Evolutionary conservation across 2,329 filamentous ascomycete genomes (phyloP), one percentile per base, ranked within the genome.

Genomic region (Pestalotiopsis sp.): DNA sequence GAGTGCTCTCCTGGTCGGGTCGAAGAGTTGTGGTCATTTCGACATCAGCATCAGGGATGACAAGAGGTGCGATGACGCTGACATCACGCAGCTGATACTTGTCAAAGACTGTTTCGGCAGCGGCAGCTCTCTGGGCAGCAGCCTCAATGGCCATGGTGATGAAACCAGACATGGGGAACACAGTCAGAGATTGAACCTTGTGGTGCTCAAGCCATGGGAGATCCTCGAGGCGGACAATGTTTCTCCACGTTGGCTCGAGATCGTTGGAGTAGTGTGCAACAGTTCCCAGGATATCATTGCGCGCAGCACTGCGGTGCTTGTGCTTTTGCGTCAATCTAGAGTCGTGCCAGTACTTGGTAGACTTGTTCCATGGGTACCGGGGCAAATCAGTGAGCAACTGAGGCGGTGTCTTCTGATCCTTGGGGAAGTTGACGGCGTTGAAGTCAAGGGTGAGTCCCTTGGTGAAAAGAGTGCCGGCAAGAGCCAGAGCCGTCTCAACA

Each of bases 141-240:
- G 85, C 85, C 71, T 87, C 85, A 0, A 86, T 71, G 0, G 81
- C 84, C 83, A 90, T 86, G 36, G 83, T 81, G 3, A 88, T 74
- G 66, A 84, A 86, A 2, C 85, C 88, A 1, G 86, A 82, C 45
- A 87, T 81, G 36, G 89, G 87, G 74, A 87, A 89, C 41, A 89
- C 83, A 2, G 82, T 84, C 38, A 88, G 76, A 12, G 84, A 86
- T 72, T 90, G 87, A 76, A 91, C 85, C 67, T 79, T 79, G 78
- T 90, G 89, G 71, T 90, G 85, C 59, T 85, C 82, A 5, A 89
- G 80, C 81, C 90, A 91, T 1, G 90, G 86, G 0, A 86, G 73
- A 68, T 87, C 84, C 52, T 85, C 83, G 1, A 83, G 71, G 12
- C 80, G 80, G 38, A 87, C 73, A 27, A 84, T 79, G 68, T 85